Percentiles rank a stretch among this genome's conserved stretches.
These are phyloP conservation scores for Salvia splendens DNA, from an alignment of 257 asterid genomes.

Conservation along the genomic window DNA sequence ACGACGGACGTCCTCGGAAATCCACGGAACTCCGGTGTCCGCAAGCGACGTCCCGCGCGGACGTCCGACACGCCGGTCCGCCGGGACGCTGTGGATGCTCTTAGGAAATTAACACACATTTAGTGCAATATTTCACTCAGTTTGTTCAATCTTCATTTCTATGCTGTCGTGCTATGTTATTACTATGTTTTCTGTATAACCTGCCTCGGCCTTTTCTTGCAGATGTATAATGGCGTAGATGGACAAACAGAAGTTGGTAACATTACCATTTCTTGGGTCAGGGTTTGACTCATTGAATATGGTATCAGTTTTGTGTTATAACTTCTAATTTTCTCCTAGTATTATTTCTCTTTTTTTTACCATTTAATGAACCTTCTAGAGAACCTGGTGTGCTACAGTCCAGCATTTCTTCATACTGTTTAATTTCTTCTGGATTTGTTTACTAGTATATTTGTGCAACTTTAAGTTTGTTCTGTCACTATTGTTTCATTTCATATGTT, in stretches of 20 bases:
- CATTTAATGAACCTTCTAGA: constrained; percentile 26
- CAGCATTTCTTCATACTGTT: constrained; percentile 18
- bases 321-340: constrained; percentile 27
- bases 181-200: constrained; percentile 33
- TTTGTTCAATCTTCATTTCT: background rate
- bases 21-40: too few relatives aligned
- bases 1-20: too few relatives aligned
- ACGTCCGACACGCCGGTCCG: too few relatives aligned
- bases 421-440: constrained; percentile 27
- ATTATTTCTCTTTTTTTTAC: constrained; percentile 14
- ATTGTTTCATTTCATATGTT: constrained; percentile 14
- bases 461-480: constrained; percentile 27
- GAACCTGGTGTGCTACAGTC: constrained; percentile 14
- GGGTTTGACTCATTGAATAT: constrained; percentile 25
- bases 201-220: constrained; percentile 37
- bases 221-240: constrained; percentile 35
- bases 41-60: too few relatives aligned
- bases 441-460: constrained; percentile 3
- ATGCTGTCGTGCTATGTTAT: background rate
- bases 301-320: constrained; percentile 12
- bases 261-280: constrained; percentile 13
- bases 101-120: background rate
- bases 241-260: constrained; percentile 34
- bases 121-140: background rate
- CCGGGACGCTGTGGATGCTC: too few relatives aligned